Percentiles rank a stretch among this genome's conserved stretches.
These are phyloP conservation scores for Coprinellus micaceus DNA, from an alignment of 768 basidiomycete species.

Conservation along the genomic window DNA sequence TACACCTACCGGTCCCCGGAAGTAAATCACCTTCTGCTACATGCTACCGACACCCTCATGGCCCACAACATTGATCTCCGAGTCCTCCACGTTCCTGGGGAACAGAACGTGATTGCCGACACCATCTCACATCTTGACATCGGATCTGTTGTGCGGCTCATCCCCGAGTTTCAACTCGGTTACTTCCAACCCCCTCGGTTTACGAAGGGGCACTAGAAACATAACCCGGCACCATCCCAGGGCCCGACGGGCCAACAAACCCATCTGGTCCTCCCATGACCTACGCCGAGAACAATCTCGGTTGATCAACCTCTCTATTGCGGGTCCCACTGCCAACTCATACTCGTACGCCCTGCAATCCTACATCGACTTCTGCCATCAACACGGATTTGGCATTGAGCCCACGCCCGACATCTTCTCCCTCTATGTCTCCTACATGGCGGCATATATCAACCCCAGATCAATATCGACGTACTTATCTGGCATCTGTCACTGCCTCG, in stretches of 20 bases:
- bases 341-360: conserved; percentile 34
- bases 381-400: conserved; percentile 25
- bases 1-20: too few relatives aligned
- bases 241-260: conserved; percentile 29
- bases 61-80: conserved; percentile 14
- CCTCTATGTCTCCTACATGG: conserved; percentile 35
- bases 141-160: not conserved
- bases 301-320: conserved; percentile 22
- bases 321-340: conserved; percentile 12
- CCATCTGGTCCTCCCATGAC: conserved; percentile 31
- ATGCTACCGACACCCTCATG: conserved; percentile 16
- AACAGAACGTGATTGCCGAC: conserved; percentile 24
- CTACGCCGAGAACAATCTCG: conserved; percentile 25
- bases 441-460: conserved; percentile 29
- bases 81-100: conserved; percentile 19
- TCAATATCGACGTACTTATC: conserved; percentile 37
- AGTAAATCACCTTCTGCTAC: conserved; percentile 25
- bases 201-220: conserved; percentile 22
- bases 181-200: conserved; percentile 9
- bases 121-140: conserved; percentile 20
- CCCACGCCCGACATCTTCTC: conserved; percentile 33
- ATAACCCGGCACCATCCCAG: conserved; percentile 12
- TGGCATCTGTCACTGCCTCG: conserved; percentile 36
- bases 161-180: not conserved
- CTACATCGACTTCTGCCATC: conserved; percentile 25